phyloP scores from a whole-genome alignment of 1,284 basidiomycete genomes.

The Grifola frondosa region DNA sequence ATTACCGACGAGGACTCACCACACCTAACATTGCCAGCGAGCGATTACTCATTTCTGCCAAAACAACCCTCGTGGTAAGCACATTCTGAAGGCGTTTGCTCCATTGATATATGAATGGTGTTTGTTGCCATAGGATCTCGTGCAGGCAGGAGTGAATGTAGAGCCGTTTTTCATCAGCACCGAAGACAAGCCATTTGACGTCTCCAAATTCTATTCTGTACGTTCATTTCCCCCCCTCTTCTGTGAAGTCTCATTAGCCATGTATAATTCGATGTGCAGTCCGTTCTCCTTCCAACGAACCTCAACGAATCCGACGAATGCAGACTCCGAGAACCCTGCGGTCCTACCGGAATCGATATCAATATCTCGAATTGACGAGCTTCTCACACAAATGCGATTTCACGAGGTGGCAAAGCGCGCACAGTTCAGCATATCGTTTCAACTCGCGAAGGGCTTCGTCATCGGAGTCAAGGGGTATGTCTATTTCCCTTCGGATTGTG shows the following conservation, averaged over 20 bases:
- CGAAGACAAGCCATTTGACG: slow-evolving; percentile 68
- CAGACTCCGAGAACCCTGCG: slow-evolving; percentile 33
- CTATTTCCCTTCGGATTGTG: background rate
- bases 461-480: slow-evolving; percentile 90
- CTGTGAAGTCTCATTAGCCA: slow-evolving; percentile 5
- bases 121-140: slow-evolving; percentile 64
- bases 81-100: background rate
- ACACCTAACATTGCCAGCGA: slow-evolving; percentile 44
- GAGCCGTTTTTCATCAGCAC: slow-evolving; percentile 93
- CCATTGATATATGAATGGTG: slow-evolving; percentile 9
- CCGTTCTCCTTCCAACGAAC: slow-evolving; percentile 58
- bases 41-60: slow-evolving; percentile 62
- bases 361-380: slow-evolving; percentile 71
- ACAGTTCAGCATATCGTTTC: slow-evolving; percentile 80
- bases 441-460: slow-evolving; percentile 76
- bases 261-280: slow-evolving; percentile 36
- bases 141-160: slow-evolving; percentile 77
- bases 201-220: slow-evolving; percentile 84
- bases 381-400: slow-evolving; percentile 82
- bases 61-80: slow-evolving; percentile 66
- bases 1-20: slow-evolving; percentile 90
- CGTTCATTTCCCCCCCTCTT: slow-evolving; percentile 33
- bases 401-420: slow-evolving; percentile 89
- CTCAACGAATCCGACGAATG: slow-evolving; percentile 48
- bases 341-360: slow-evolving; percentile 66